Base-by-base conservation (phyloP, 2,329 filamentous ascomycete species). In the Clonostachys rhizophaga region DNA sequence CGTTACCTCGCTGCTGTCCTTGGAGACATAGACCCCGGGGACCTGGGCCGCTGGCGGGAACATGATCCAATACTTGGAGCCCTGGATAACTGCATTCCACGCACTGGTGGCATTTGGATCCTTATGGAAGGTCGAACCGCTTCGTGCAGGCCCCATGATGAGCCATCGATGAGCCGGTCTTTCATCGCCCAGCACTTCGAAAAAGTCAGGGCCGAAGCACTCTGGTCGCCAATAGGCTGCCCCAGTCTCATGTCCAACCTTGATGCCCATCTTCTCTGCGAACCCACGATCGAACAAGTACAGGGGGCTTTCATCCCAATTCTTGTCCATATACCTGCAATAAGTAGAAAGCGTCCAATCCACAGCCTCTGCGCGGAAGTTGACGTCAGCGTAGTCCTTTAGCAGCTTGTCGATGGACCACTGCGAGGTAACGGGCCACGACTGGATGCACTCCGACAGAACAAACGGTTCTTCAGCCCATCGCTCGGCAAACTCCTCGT, bases 21-120 rank as follows among this genome's bases (percentile, higher is more conserved):
- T 77, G 5, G 89, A 95, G 40, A 96, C 89, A 57, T 87, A 95
- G 36, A 97, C 91, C 5, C 92, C 92, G 0, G 92, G 92, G 7
- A 94, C 91, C 5, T 84, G 76, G 1, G 83, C 79, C 1, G 82
- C 82, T 0, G 88, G 86, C 0, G 90, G 91, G 60, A 97, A 97
- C 90, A 97, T 95, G 64, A 97, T 92, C 92, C 94, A 97, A 73
- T 97, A 97, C 62, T 97, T 97, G 34, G 86, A 82, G 6, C 92
- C 94, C 49, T 86, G 83, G 30, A 97, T 74, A 13, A 96, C 89
- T 1, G 91, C 92, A 62, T 97, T 97, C 94, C 92, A 97, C 0
- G 94, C 92, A 57, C 84, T 86, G 16, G 82, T 86, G 16, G 68
- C 84, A 55, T 86, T 86, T 18, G 83, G 82, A 50, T 86, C 83